Conservation (phyloP, 805 yeast genomes). For the Zygosaccharomyces bisporus region DNA sequence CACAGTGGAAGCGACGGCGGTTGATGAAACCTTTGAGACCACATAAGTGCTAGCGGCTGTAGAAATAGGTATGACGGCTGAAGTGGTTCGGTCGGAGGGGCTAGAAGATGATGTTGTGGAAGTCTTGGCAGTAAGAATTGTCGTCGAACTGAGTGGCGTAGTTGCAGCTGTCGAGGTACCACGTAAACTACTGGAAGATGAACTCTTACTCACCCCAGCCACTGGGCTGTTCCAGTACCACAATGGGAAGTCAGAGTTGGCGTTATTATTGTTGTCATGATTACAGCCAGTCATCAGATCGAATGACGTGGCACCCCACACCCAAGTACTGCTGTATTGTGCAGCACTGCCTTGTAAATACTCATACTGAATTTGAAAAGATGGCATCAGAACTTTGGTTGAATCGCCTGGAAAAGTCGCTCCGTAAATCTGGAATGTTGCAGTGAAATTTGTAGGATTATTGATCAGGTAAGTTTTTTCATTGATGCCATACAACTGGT, state of each 20-base stretch:
- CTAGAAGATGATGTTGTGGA: too few relatives aligned
- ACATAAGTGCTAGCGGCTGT: too few relatives aligned
- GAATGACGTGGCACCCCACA: constrained; percentile 15
- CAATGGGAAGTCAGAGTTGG: constrained; percentile 30
- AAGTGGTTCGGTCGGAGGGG: too few relatives aligned
- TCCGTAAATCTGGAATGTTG: constrained; percentile 29
- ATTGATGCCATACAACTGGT: constrained; percentile 28
- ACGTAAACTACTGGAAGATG: background rate
- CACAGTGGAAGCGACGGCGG: too few relatives aligned
- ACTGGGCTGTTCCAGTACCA: constrained; percentile 22
- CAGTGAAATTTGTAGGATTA: constrained; percentile 30
- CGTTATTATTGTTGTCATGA: constrained; percentile 28
- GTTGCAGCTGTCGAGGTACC: too few relatives aligned
- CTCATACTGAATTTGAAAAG: constrained; percentile 34
- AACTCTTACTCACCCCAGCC: background rate
- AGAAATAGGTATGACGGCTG: too few relatives aligned
- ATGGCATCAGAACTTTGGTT: constrained; percentile 22
- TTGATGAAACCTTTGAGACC: too few relatives aligned
- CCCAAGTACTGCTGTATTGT: constrained; percentile 10
- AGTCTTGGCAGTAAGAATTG: too few relatives aligned
- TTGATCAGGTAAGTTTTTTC: constrained; percentile 20
- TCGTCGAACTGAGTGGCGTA: too few relatives aligned
- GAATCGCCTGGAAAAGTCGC: constrained; percentile 9
- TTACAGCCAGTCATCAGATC: constrained; percentile 31
- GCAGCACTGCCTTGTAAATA: constrained; percentile 30